Percentiles rank a stretch among this genome's conserved stretches.
These are phyloP conservation scores for Phialemoniopsis sp. DNA, from an alignment of 2,329 filamentous ascomycete genomes.

Conservation along the genomic window DNA sequence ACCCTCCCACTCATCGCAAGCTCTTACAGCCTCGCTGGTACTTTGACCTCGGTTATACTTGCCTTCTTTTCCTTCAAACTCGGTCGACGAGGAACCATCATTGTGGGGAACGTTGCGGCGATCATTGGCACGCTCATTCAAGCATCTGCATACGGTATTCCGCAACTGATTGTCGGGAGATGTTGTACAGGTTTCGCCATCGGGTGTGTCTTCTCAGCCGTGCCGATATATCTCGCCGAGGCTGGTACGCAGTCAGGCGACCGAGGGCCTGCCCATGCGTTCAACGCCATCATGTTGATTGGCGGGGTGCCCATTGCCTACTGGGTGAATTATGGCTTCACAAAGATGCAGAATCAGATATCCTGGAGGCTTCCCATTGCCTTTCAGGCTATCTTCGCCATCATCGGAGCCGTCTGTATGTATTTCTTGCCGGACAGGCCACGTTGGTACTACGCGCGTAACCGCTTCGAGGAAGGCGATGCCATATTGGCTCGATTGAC, in stretches of 20 bases:
- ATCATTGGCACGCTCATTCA: background rate
- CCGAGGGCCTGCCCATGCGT: background rate
- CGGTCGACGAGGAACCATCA: conserved; percentile 1
- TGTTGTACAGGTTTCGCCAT: conserved; percentile 3
- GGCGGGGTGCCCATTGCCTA: conserved; percentile 1
- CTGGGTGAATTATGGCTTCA: conserved; percentile 4
- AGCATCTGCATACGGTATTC: background rate
- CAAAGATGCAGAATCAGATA: background rate
- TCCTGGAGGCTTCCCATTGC: conserved; percentile 1
- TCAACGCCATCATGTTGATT: conserved; percentile 3
- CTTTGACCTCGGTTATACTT: background rate
- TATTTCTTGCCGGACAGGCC: conserved; percentile 12
- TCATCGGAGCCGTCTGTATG: conserved; percentile 10
- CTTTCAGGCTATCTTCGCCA: conserved; percentile 2
- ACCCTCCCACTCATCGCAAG: conserved; percentile 1
- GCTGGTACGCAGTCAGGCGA: background rate
- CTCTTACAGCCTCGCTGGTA: conserved; percentile 1
- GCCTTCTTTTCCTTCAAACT: background rate
- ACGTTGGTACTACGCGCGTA: conserved; percentile 4
- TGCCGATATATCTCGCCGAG: conserved; percentile 2
- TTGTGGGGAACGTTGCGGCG: background rate
- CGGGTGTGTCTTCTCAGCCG: conserved; percentile 1
- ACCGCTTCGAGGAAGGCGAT: conserved; percentile 2
- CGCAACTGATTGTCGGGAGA: conserved; percentile 1
- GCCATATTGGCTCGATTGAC: background rate